These are phyloP conservation scores for Talaromyces nanjingensis DNA, from an alignment of 495 filamentous ascomycete genomes.

Conservation along the genomic window DNA sequence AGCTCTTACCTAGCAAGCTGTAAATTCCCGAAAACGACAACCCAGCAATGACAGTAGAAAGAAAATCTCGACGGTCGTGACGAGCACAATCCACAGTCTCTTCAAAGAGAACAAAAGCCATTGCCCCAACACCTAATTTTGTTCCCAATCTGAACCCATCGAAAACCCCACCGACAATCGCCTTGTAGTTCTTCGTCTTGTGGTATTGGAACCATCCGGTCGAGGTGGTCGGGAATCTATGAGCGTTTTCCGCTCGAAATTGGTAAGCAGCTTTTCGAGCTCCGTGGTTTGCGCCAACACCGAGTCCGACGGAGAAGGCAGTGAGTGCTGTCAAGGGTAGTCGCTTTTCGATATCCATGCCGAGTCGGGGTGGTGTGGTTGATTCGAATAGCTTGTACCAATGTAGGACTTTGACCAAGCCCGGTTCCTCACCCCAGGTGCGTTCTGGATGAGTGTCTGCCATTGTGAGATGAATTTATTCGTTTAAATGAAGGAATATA, in stretches of 20 bases:
- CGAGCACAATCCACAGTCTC: slow-evolving; percentile 75
- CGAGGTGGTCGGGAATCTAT: slow-evolving; percentile 73
- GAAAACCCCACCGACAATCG: slow-evolving; percentile 62
- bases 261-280: slow-evolving; percentile 64
- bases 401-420: slow-evolving; percentile 25
- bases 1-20: slow-evolving; percentile 70
- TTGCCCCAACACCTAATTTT: slow-evolving; percentile 59
- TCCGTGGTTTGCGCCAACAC: slow-evolving; percentile 65
- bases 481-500: too few relatives aligned
- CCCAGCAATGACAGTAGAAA: slow-evolving; percentile 72
- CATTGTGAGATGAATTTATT: neutral
- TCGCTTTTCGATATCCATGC: slow-evolving; percentile 55
- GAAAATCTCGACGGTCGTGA: slow-evolving; percentile 56
- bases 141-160: slow-evolving; percentile 71
- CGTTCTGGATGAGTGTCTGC: slow-evolving; percentile 10
- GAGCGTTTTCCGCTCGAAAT: slow-evolving; percentile 92
- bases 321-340: slow-evolving; percentile 52
- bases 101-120: slow-evolving; percentile 67
- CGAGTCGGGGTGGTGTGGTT: slow-evolving; percentile 49
- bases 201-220: slow-evolving; percentile 96
- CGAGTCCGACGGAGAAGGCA: slow-evolving; percentile 57
- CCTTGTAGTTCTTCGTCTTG: slow-evolving; percentile 90
- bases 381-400: slow-evolving; percentile 41
- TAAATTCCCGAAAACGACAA: slow-evolving; percentile 77
- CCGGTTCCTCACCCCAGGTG: slow-evolving; percentile 17